Evolutionary conservation across 345 rosid species (phyloP).

Genomic region (Trapa bicornis): DNA sequence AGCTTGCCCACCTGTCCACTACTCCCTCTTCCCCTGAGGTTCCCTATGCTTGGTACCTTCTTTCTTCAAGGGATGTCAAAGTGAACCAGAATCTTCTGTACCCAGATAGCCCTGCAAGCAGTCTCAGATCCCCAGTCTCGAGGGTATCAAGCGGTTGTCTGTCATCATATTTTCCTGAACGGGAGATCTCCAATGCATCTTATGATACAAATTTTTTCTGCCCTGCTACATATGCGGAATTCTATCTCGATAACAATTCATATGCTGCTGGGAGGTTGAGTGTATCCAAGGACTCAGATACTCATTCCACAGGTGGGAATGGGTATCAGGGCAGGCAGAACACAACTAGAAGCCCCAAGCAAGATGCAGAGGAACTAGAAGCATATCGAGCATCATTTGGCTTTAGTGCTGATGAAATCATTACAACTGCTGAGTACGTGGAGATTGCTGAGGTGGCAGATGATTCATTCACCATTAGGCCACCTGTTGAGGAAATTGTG

Average conservation of each 20-base stretch:
- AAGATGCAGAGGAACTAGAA: conserved; percentile 82
- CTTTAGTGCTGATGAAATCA: conserved; percentile 85
- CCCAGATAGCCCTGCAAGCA: conserved; percentile 83
- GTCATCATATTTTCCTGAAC: conserved; percentile 61
- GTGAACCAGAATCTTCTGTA: conserved; percentile 45
- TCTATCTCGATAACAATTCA: conserved; percentile 77
- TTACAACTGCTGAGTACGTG: conserved; percentile 64
- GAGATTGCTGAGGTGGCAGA: conserved; percentile 70
- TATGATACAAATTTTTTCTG: conserved; percentile 84
- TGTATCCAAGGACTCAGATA: conserved; percentile 84
- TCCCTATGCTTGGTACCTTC: conserved; percentile 37
- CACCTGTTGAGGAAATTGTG: conserved; percentile 22
- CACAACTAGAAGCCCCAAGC: conserved; percentile 51
- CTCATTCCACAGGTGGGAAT: conserved; percentile 34
- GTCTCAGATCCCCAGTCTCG: conserved; percentile 65
- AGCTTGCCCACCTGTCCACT: conserved; percentile 34
- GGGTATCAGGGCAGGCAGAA: conserved; percentile 55
- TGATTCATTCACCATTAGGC: conserved; percentile 63
- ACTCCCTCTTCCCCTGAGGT: conserved; percentile 48
- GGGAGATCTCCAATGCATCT: conserved; percentile 43
- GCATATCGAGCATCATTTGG: conserved; percentile 96
- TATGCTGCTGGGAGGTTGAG: conserved; percentile 80
- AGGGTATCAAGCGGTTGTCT: conserved; percentile 46
- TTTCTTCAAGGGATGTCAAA: conserved; percentile 53
- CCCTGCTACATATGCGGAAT: conserved; percentile 84